These are phyloP conservation scores for Suhomyces yuchorum DNA, from an alignment of 1,139 yeast species.

Conservation along the genomic window DNA sequence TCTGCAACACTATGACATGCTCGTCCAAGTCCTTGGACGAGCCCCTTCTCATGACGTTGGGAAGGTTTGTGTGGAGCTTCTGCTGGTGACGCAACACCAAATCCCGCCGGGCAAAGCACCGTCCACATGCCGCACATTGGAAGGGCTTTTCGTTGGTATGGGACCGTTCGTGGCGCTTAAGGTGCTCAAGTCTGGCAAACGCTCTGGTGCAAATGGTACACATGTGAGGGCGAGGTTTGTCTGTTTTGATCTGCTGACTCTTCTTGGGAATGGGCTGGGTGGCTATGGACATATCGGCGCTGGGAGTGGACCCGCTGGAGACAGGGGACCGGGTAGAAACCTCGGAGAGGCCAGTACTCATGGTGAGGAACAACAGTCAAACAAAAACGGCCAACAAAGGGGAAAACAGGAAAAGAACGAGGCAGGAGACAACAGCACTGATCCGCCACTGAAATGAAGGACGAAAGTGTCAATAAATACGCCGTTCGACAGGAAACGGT, in stretches of 20 bases:
- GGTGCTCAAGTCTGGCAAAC: slow-evolving; percentile 36
- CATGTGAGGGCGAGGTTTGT: slow-evolving; percentile 40
- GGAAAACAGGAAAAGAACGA: not conserved
- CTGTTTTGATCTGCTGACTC: slow-evolving; percentile 79
- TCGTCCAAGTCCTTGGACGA: slow-evolving; percentile 28
- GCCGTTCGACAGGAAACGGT: not conserved
- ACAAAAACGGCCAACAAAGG: not conserved
- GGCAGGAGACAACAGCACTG: not conserved
- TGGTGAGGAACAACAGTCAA: slow-evolving; percentile 1
- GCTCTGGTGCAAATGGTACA: slow-evolving; percentile 36
- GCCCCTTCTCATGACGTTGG: slow-evolving; percentile 21
- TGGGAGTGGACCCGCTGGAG: slow-evolving; percentile 11
- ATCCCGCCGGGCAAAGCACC: slow-evolving; percentile 53
- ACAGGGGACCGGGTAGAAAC: slow-evolving; percentile 9
- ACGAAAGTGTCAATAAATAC: not conserved
- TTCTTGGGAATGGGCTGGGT: slow-evolving; percentile 83
- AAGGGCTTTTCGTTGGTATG: slow-evolving; percentile 39
- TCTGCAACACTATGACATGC: slow-evolving; percentile 45
- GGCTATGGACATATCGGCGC: slow-evolving; percentile 10
- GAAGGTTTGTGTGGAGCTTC: slow-evolving; percentile 31
- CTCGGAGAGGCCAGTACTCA: slow-evolving; percentile 9
- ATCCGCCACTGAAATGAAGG: not conserved
- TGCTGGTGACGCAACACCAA: slow-evolving; percentile 52
- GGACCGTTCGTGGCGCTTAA: slow-evolving; percentile 36
- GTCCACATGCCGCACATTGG: slow-evolving; percentile 54